These are phyloP conservation scores for Wallacemonas sp. DNA, from an alignment of 208 protist genomes.

Conservation along the genomic window DNA sequence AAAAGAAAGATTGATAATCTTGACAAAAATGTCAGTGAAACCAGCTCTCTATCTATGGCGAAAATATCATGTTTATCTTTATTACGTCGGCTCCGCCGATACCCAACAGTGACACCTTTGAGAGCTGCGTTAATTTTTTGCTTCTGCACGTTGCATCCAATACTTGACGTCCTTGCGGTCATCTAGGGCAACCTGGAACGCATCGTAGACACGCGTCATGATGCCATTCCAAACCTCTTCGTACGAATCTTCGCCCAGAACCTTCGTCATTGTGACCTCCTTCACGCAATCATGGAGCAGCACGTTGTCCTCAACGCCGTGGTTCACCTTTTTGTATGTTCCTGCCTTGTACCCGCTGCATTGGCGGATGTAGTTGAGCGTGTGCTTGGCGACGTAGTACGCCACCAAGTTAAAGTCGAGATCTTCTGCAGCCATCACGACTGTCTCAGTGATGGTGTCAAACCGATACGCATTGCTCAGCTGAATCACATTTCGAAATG, in stretches of 20 bases:
- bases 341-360: conserved; percentile 87
- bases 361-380: conserved; percentile 89
- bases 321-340: conserved; percentile 87
- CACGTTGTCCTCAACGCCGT: conserved; percentile 90
- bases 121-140: conserved; percentile 15
- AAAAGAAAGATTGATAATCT: too few relatives aligned
- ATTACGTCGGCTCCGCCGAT: too few relatives aligned
- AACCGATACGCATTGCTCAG: conserved; percentile 78
- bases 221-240: conserved; percentile 62
- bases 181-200: conserved; percentile 60
- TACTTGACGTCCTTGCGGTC: conserved; percentile 50
- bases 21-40: too few relatives aligned
- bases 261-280: conserved; percentile 53
- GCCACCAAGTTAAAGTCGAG: conserved; percentile 87
- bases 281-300: conserved; percentile 87
- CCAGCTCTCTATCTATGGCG: too few relatives aligned
- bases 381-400: conserved; percentile 93
- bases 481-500: conserved; percentile 88
- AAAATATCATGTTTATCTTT: too few relatives aligned
- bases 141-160: conserved; percentile 44
- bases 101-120: too few relatives aligned
- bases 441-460: conserved; percentile 71
- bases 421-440: conserved; percentile 79
- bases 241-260: conserved; percentile 53
- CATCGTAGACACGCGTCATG: conserved; percentile 81